Percentiles rank a stretch among this genome's conserved stretches.
Evolutionary conservation across 192 early-diverging fungal genomes (phyloP).

Genomic region (Backusella tuberculispora): DNA sequence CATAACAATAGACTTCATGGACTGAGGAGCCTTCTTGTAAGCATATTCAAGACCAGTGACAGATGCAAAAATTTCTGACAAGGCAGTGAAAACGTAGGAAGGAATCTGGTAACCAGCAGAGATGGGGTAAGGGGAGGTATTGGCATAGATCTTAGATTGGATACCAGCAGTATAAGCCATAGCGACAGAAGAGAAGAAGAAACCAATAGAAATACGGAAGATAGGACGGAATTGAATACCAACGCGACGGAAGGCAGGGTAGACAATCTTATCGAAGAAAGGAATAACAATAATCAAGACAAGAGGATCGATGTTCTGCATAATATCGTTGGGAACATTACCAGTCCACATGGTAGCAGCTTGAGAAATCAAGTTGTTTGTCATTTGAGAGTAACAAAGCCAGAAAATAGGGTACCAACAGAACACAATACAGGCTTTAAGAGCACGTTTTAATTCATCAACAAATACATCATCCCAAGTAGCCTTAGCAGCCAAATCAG

Average conservation of each 20-base stretch:
- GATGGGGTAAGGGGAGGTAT: slow-evolving; percentile 52
- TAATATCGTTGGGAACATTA: slow-evolving; percentile 65
- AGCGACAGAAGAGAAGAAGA: slow-evolving; percentile 57
- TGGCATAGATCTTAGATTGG: slow-evolving; percentile 65
- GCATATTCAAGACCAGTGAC: slow-evolving; percentile 72
- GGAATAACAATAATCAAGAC: slow-evolving; percentile 72
- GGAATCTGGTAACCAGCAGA: slow-evolving; percentile 61
- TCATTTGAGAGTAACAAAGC: slow-evolving; percentile 70
- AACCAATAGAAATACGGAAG: slow-evolving; percentile 67
- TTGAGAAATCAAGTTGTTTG: slow-evolving; percentile 64
- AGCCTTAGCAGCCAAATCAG: slow-evolving; percentile 31
- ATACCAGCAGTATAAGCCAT: slow-evolving; percentile 66
- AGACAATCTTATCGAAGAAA: slow-evolving; percentile 63
- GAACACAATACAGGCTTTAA: slow-evolving; percentile 72
- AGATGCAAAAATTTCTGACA: slow-evolving; percentile 73
- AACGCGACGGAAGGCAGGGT: slow-evolving; percentile 58
- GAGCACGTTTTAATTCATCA: slow-evolving; percentile 61
- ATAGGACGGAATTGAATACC: slow-evolving; percentile 62
- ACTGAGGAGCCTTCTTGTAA: slow-evolving; percentile 63
- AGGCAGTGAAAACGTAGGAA: slow-evolving; percentile 61
- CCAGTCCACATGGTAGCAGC: slow-evolving; percentile 60
- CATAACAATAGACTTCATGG: slow-evolving; percentile 74
- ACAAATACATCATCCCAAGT: slow-evolving; percentile 78
- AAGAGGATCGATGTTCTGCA: slow-evolving; percentile 72
- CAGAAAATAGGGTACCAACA: slow-evolving; percentile 76